phyloP scores from a whole-genome alignment of 768 basidiomycete species.

The Flagelloscypha sp. region DNA sequence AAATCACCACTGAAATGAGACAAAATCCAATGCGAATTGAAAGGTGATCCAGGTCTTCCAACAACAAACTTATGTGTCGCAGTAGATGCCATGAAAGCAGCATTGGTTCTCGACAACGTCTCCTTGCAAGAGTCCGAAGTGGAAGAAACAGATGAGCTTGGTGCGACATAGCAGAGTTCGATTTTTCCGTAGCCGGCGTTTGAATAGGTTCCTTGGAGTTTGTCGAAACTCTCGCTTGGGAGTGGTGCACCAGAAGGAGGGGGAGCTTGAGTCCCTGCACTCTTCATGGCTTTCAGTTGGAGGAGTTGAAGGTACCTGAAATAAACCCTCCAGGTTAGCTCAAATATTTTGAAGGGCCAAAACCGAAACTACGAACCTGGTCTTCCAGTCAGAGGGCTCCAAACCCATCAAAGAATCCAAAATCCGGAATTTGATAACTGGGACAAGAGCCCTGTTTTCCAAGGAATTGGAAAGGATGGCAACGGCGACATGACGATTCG shows the following conservation, averaged over 20 bases:
- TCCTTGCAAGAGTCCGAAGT: slow-evolving; percentile 6
- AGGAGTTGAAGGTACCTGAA: too few relatives aligned
- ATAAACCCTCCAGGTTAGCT: neutral
- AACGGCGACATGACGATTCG: slow-evolving; percentile 15
- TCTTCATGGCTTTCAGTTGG: too few relatives aligned
- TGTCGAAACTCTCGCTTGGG: slow-evolving; percentile 8
- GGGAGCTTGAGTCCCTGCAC: slow-evolving; percentile 3
- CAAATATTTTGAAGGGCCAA: neutral
- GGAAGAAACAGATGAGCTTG: too few relatives aligned
- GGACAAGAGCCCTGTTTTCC: slow-evolving; percentile 12
- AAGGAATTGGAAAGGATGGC: slow-evolving; percentile 21
- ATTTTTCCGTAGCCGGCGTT: slow-evolving; percentile 17
- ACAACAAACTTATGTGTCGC: too few relatives aligned
- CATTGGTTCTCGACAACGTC: slow-evolving; percentile 5
- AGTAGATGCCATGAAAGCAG: slow-evolving; percentile 14
- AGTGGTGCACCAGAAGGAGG: slow-evolving; percentile 12
- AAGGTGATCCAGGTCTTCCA: too few relatives aligned
- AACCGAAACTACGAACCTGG: slow-evolving; percentile 8
- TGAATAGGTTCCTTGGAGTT: slow-evolving; percentile 16
- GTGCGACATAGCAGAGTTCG: slow-evolving; percentile 16
- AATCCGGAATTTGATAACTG: slow-evolving; percentile 18
- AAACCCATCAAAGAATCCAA: slow-evolving; percentile 16
- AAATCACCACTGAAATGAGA: too few relatives aligned
- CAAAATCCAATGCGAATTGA: too few relatives aligned
- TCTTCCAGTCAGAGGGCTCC: slow-evolving; percentile 19